Evolutionary conservation across 306 rosid species (phyloP), one percentile per base, ranked within the genome.

Genomic region (Trichosanthes cucumerina): DNA sequence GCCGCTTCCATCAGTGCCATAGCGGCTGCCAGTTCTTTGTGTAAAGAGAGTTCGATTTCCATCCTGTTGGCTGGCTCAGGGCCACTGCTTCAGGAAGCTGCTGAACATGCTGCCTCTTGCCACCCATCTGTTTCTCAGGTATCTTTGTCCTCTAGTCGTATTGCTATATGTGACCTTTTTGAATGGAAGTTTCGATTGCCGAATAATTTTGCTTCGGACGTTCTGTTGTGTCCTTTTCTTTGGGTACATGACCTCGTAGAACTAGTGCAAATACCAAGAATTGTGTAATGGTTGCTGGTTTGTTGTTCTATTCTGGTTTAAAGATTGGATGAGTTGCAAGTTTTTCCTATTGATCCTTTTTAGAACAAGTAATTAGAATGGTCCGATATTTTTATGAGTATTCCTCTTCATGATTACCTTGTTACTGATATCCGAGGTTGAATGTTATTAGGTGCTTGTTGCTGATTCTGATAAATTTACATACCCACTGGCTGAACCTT

Each of bases 61-160:
- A 36, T 94, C 60, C 91, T 92, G 6, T 85, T 94, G 84, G 96
- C 98, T 16, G 98, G 98, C 34, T 90, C 91, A 0, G 98, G 97
- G 77, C 82, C 96, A 84, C 83, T 88, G 47, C 91, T 93, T 31
- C 91, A 84, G 34, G 88, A 91, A 76, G 96, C 98, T 78, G 97
- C 97, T 43, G 82, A 86, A 0, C 81, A 83, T 43, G 98, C 95
- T 47, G 93, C 98, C 80, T 84, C 90, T 0, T 87, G 86, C 12
- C 87, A 89, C 54, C 88, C 97, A 77, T 88, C 98, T 7, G 83
- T 94, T 80, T 92, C 97, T 60, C 83, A 94, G 92, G 96, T 82
- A 38, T 21, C 52, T 44, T 81, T 34, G n/a, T 79, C 79, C 14
- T 50, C 15, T 13, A 31, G 4, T 24, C 31, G 12, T 9, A 52